phyloP scores from a whole-genome alignment of 139 green algal genomes.

The Diplosphaera chodatii region DNA sequence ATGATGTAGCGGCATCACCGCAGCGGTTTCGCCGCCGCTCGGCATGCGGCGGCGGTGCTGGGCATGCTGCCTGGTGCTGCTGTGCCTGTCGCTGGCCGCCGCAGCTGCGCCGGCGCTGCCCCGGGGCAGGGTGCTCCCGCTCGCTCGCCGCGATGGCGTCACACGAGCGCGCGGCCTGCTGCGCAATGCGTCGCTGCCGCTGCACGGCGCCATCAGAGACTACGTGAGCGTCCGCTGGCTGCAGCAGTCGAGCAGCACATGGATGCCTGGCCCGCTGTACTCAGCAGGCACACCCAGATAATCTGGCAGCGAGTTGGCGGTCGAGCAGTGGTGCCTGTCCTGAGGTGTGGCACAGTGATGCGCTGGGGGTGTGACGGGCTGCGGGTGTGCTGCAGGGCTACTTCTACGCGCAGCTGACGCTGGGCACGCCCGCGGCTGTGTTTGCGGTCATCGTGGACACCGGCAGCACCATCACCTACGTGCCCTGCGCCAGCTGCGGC shows the following conservation, averaged over 20 bases:
- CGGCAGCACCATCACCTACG: conserved; percentile 89
- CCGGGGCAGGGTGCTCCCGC: conserved; percentile 3
- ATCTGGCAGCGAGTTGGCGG: no score
- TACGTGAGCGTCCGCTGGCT: conserved; percentile 43
- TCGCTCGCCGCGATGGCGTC: conserved; percentile 11
- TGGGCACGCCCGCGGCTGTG: conserved; percentile 70
- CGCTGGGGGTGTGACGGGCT: no score
- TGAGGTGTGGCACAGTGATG: no score
- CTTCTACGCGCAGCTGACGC: conserved; percentile 71
- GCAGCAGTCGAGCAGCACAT: background rate
- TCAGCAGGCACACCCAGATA: no score
- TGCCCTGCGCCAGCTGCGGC: conserved; percentile 77
- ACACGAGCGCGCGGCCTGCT: conserved; percentile 27
- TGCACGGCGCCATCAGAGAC: conserved; percentile 65
- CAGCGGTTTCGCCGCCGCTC: no score
- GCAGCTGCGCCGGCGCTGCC: no score
- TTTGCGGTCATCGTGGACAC: conserved; percentile 96
- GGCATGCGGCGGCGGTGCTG: no score
- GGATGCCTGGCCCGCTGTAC: background rate
- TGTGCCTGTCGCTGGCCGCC: background rate
- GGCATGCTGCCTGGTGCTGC: background rate
- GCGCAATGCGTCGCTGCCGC: conserved; percentile 39
- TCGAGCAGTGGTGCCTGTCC: background rate
- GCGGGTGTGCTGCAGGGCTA: conserved; percentile 33
- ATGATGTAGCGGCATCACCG: no score